Base-by-base conservation (phyloP, 2,329 filamentous ascomycete species). In the Colletotrichum agaves region DNA sequence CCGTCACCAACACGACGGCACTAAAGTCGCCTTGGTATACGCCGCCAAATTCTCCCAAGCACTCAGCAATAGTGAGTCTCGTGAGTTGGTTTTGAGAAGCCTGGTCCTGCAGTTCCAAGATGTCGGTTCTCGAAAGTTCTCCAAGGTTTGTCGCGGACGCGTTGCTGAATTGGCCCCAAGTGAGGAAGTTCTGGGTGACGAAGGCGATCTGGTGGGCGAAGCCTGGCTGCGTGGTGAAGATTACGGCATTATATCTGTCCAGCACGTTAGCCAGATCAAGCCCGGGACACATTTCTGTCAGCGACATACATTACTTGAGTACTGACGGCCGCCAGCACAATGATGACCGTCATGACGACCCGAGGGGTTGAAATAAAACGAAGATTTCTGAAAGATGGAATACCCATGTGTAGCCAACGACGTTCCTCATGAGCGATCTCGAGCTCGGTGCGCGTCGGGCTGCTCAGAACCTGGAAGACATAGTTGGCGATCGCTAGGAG, bases 331-430 rank as follows among this genome's bases (percentile, higher is more conserved):
- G 78, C 73, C 27, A 81, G 56, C 50, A 86, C 73, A 37, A 84
- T 72, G 43, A 80, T 68, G 39, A 75, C 72, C 41, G 80, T 80
- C 61, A 86, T 62, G 13, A 78, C 47, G 21, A 78, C 76, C 63
- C 84, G 76, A 13, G 77, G 75, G n/a, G 73, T 74, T 15, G 81
- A 80, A 60, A 87, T 81, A 59, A 80, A 74, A 12, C 70, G 61
- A 3, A 86, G 74, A 70, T 88, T 88, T 55, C 84, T 80, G 31
- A 86, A 57, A 11, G 85, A 86, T 6, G 85, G 83, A 17, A 87
- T 78, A 6, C 85, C 85, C 31, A 88, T 83, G 67, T 88, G 84
- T 57, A 88, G 74, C 85, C 84, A 87, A 49, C 73, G 76, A 70
- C 76, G 78, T 37, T 74, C 76, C 11, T 75, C 76, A 70, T 88